A percentile compares a stretch with the other conserved stretches of the same genome.
Conservation (phyloP, 495 filamentous ascomycete species). For the Aspergillus panamensis region DNA sequence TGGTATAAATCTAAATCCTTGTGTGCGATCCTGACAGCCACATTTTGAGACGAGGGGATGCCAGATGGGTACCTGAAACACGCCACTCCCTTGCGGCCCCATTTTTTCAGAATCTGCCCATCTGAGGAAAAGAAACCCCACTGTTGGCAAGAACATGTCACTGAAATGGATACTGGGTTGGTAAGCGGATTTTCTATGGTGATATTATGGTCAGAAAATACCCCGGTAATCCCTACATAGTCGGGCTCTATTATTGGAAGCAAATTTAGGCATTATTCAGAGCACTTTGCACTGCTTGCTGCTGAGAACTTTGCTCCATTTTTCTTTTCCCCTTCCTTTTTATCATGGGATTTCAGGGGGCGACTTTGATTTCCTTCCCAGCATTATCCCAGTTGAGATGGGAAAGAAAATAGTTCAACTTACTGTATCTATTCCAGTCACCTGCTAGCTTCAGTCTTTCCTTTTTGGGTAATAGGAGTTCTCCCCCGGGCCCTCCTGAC, state of each 20-base stretch:
- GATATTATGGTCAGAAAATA: neutral
- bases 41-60: conserved; percentile 28
- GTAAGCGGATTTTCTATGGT: no score
- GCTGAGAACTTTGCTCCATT: neutral
- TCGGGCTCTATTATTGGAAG: conserved; percentile 13
- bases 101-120: no score
- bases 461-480: no score
- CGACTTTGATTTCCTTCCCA: neutral
- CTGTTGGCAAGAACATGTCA: neutral
- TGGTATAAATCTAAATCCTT: conserved; percentile 27
- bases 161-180: conserved; percentile 3
- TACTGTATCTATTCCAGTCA: conserved; percentile 1
- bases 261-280: neutral
- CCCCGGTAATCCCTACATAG: neutral
- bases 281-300: neutral
- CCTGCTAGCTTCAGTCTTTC: neutral
- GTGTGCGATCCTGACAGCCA: conserved; percentile 34
- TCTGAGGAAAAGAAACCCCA: neutral
- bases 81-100: conserved; percentile 17
- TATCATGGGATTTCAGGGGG: neutral
- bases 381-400: neutral
- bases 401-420: no score
- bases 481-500: no score
- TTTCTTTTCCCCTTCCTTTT: neutral
- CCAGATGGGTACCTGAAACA: conserved; percentile 43